These are phyloP conservation scores for Aspergillus japonicus DNA, from an alignment of 2,329 filamentous ascomycete species.

Conservation along the genomic window DNA sequence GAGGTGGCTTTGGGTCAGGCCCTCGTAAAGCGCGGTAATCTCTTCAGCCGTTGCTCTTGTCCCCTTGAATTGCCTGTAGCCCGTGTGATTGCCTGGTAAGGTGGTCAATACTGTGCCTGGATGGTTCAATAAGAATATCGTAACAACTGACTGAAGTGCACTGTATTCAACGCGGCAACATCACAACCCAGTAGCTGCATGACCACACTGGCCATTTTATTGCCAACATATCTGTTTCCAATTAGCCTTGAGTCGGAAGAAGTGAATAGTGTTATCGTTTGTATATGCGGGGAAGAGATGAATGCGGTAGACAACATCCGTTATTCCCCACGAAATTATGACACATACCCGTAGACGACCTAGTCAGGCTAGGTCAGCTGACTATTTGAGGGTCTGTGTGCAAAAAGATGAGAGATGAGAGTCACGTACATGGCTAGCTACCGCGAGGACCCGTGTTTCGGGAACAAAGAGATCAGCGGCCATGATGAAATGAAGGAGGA, in stretches of 20 bases:
- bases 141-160: conserved; percentile 80
- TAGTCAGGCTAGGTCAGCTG: conserved; percentile 17
- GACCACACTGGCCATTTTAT: conserved; percentile 93
- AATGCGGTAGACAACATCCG: no score
- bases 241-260: conserved; percentile 7
- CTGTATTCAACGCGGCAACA: conserved; percentile 90
- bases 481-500: conserved; percentile 24
- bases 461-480: conserved; percentile 48
- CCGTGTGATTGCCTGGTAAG: conserved; percentile 81
- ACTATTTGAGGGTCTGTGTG: neutral
- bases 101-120: neutral
- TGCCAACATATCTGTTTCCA: conserved; percentile 79
- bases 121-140: neutral
- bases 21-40: conserved; percentile 79
- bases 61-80: conserved; percentile 84
- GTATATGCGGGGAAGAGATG: neutral
- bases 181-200: conserved; percentile 93
- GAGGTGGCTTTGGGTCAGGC: conserved; percentile 77
- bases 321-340: conserved; percentile 5
- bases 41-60: conserved; percentile 77
- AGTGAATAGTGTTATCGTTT: neutral
- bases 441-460: conserved; percentile 72
- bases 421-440: conserved; percentile 83
- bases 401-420: conserved; percentile 1
- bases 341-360: conserved; percentile 36